These are phyloP conservation scores for Curvularia sp. DNA, from an alignment of 2,329 filamentous ascomycete genomes.

Conservation along the genomic window DNA sequence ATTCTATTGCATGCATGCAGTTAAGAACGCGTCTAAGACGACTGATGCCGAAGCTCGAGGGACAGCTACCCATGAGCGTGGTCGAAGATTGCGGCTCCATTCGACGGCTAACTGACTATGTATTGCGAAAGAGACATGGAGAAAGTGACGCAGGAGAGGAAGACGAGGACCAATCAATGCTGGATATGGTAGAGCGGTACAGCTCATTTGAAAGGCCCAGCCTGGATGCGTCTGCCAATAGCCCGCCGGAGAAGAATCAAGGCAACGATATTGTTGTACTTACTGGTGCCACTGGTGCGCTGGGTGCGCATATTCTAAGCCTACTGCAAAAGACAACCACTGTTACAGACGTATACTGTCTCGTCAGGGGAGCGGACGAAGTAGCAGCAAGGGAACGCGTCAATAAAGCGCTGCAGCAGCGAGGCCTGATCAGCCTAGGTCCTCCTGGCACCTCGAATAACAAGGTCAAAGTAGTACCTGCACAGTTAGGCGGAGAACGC, in stretches of 20 bases:
- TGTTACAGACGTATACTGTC: constrained; percentile 62
- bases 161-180: constrained; percentile 55
- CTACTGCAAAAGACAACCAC: constrained; percentile 51
- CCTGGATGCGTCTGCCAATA: constrained; percentile 6
- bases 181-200: constrained; percentile 58
- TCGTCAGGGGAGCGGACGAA: constrained; percentile 59
- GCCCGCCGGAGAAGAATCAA: background rate
- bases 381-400: constrained; percentile 44
- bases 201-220: constrained; percentile 49
- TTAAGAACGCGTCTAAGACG: constrained; percentile 53
- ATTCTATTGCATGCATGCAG: constrained; percentile 66
- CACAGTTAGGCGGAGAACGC: constrained; percentile 55
- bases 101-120: constrained; percentile 49
- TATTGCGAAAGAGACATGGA: constrained; percentile 52
- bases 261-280: constrained; percentile 46
- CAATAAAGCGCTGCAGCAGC: constrained; percentile 38
- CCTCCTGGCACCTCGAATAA: constrained; percentile 20
- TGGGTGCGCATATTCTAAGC: constrained; percentile 61
- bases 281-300: constrained; percentile 60
- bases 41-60: constrained; percentile 46
- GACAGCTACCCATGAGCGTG: constrained; percentile 62
- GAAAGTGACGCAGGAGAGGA: constrained; percentile 39
- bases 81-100: constrained; percentile 67
- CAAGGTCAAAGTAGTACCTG: constrained; percentile 59
- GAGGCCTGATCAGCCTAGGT: constrained; percentile 38